Base-by-base conservation (phyloP, 1,139 yeast species). In the Wickerhamiella infanticola region DNA sequence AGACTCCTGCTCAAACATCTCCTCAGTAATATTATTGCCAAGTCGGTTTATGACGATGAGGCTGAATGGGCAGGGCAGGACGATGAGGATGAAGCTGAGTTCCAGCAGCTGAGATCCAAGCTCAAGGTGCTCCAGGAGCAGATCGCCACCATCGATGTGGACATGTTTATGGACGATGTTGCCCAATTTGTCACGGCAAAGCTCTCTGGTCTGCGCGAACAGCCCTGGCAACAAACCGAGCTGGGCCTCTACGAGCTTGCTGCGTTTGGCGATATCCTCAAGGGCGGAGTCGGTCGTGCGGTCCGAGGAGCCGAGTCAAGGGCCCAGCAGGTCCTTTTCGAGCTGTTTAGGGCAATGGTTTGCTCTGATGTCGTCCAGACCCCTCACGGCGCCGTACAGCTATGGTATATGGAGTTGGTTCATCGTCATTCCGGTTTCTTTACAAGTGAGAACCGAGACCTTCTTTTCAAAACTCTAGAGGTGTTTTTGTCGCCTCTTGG, bases 51-150 rank as follows among this genome's bases (percentile, higher is more conserved):
- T 55, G 95, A 83, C 56, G 77, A 74, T 24, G 80, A 81, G 9
- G 77, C 77, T 52, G 88, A 81, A 53, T 65, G 69, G 67, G 64
- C 60, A 4, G 63, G 60, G 18, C 66, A 63, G 35, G 68, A 64
- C 24, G 69, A 66, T 35, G 86, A 79, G 48, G 79, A 77, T 49
- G 79, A 80, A 47, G 81, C 78, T 48, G 93, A 83, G 58, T 90
- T 90, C 56, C 69, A 68, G 50, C 97, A 88, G 51, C 70, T 84
- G 43, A 75, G 98, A 60, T 63, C 70, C 3, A 80, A 75, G 57
- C 69, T 93, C 50, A 81, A 80, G 57, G 70, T 74, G 11, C 80
- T 88, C 58, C 96, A 90, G 62, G 96, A 90, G 56, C 75, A 82
- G 13, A 78, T 90, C 50, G 93, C 94, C 3, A 67, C 77, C 4